Percentiles rank a stretch among this genome's conserved stretches.
phyloP scores from a whole-genome alignment of 805 yeast genomes.

The Vanderwaltozyma tropicalis region DNA sequence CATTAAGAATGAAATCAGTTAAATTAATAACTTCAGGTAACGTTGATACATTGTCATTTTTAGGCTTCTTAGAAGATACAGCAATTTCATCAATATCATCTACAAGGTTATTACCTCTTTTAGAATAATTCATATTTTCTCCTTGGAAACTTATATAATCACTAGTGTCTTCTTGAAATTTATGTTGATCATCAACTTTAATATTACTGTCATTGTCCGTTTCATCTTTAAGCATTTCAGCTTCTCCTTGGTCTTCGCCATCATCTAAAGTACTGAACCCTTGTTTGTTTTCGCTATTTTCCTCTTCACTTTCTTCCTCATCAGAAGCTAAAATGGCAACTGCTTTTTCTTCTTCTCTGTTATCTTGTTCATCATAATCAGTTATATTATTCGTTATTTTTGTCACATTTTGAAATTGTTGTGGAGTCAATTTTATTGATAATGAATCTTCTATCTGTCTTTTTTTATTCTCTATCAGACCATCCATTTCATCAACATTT shows the following conservation, averaged over 20 bases:
- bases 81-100: too few relatives aligned
- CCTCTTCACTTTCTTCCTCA: constrained; percentile 30
- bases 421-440: constrained; percentile 21
- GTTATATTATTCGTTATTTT: constrained; percentile 38
- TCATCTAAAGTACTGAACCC: background rate
- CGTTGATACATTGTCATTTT: too few relatives aligned
- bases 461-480: constrained; percentile 31
- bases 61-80: too few relatives aligned
- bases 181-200: too few relatives aligned
- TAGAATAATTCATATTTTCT: too few relatives aligned
- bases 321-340: constrained; percentile 38
- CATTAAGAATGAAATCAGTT: constrained; percentile 53
- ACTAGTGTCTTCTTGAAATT: too few relatives aligned
- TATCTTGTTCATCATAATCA: constrained; percentile 34
- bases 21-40: constrained; percentile 45
- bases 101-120: too few relatives aligned
- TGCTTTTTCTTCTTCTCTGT: constrained; percentile 29
- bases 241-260: background rate
- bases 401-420: constrained; percentile 35
- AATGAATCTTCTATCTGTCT: constrained; percentile 41
- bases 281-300: too few relatives aligned
- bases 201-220: background rate
- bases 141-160: too few relatives aligned
- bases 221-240: background rate
- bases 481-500: constrained; percentile 10